A percentile compares a stretch with the other conserved stretches of the same genome.
Conservation (phyloP, 805 yeast species). For the Yarrowia sp. region DNA sequence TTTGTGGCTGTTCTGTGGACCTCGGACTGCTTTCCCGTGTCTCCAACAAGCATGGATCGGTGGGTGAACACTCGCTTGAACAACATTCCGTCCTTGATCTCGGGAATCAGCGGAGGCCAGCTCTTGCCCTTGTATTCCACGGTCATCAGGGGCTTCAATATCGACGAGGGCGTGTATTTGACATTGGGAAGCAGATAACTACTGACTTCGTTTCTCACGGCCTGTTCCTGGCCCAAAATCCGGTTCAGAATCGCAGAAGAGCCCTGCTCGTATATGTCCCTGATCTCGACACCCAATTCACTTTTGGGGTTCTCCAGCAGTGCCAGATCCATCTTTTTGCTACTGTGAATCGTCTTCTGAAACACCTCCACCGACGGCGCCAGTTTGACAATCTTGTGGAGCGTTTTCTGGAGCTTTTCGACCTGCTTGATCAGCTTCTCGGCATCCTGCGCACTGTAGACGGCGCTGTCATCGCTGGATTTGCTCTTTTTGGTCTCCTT, state of each 20-base stretch:
- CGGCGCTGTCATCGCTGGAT: neutral
- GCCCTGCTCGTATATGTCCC: conserved; percentile 3
- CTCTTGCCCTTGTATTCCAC: conserved; percentile 13
- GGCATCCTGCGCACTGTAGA: conserved; percentile 4
- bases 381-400: conserved; percentile 39
- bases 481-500: conserved; percentile 6
- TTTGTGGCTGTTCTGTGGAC: conserved; percentile 52
- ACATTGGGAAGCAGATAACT: neutral
- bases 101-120: conserved; percentile 76
- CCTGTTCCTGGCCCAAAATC: conserved; percentile 9
- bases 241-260: neutral
- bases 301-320: conserved; percentile 33
- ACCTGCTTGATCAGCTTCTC: conserved; percentile 29
- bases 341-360: conserved; percentile 5
- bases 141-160: conserved; percentile 5
- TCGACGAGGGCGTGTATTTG: conserved; percentile 21
- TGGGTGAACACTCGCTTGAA: conserved; percentile 80
- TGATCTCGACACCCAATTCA: conserved; percentile 19
- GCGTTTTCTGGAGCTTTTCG: conserved; percentile 39
- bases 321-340: conserved; percentile 3
- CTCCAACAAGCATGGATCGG: conserved; percentile 56
- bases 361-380: conserved; percentile 30
- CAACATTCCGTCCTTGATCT: conserved; percentile 64
- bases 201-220: neutral
- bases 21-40: conserved; percentile 53